Percentiles rank a stretch among this genome's conserved stretches.
phyloP scores from a whole-genome alignment of 768 basidiomycete genomes.

The Podaxis sp. region DNA sequence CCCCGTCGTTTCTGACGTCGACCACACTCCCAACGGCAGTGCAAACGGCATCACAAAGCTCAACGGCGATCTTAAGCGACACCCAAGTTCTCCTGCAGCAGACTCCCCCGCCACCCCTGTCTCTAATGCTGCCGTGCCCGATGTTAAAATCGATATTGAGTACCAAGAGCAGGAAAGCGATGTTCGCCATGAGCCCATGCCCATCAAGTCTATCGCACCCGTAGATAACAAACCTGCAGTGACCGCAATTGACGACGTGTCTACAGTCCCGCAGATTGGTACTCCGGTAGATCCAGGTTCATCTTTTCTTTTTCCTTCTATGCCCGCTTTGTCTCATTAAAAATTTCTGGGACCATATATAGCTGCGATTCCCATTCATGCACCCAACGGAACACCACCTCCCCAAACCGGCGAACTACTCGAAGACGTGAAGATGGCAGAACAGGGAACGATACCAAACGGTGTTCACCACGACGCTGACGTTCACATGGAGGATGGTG shows the following conservation, averaged over 20 bases:
- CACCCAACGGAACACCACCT: conserved; percentile 46
- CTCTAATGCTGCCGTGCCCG: conserved; percentile 44
- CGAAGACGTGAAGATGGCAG: conserved; percentile 62
- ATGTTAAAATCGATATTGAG: conserved; percentile 66
- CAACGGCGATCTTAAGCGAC: conserved; percentile 32
- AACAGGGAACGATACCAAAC: conserved; percentile 33
- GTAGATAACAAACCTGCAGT: conserved; percentile 26
- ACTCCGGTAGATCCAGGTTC: conserved; percentile 53
- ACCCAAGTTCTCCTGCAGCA: conserved; percentile 38
- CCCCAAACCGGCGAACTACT: conserved; percentile 40
- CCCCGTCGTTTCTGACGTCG: conserved; percentile 33
- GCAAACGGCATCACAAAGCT: conserved; percentile 33
- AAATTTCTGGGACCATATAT: conserved; percentile 23
- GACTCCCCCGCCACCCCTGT: conserved; percentile 66
- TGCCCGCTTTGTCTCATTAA: conserved; percentile 22
- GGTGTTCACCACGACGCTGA: conserved; percentile 36
- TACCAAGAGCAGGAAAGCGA: conserved; percentile 65
- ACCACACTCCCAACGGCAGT: conserved; percentile 36
- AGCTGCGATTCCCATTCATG: conserved; percentile 45
- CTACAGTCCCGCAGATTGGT: conserved; percentile 43
- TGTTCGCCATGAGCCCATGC: conserved; percentile 60
- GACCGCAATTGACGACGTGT: conserved; percentile 35
- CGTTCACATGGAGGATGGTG: conserved; percentile 42
- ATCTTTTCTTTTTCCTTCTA: conserved; percentile 17
- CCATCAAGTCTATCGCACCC: conserved; percentile 45